phyloP scores from a whole-genome alignment of 108 stramenopile genomes.

The Cyclotella kingstonii region DNA sequence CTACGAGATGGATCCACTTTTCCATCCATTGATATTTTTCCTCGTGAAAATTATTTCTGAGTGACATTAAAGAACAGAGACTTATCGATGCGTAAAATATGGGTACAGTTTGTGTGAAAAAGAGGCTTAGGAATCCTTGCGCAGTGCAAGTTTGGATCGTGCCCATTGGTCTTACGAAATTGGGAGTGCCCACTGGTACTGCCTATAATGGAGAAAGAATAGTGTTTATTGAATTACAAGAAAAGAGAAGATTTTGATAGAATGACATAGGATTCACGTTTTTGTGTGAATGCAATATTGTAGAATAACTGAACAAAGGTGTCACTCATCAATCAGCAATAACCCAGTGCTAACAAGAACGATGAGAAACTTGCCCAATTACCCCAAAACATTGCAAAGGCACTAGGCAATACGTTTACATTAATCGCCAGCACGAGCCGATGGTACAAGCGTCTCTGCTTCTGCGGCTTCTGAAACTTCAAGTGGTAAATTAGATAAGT shows the following conservation, averaged over 20 bases:
- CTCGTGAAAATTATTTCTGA: conserved; percentile 8
- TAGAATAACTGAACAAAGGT: neutral
- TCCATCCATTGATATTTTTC: conserved; percentile 11
- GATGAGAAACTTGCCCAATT: conserved; percentile 3
- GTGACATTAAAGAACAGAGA: conserved; percentile 1
- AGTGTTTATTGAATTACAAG: neutral
- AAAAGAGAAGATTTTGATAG: neutral
- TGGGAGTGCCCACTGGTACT: conserved; percentile 2
- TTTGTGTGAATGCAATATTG: neutral
- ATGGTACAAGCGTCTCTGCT: conserved; percentile 9
- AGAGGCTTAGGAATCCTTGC: conserved; percentile 2
- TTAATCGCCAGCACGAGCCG: conserved; percentile 11
- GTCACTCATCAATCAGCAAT: too few species aligned
- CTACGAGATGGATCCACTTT: conserved; percentile 5
- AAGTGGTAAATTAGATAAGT: conserved; percentile 5
- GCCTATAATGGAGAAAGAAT: neutral
- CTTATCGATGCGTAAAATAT: conserved; percentile 10
- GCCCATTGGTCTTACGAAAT: conserved; percentile 1
- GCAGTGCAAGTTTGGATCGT: conserved; percentile 13
- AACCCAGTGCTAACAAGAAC: too few species aligned
- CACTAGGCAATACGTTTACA: neutral
- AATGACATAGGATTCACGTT: neutral
- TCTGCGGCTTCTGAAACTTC: neutral
- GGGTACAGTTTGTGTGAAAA: neutral
- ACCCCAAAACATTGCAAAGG: conserved; percentile 3